Evolutionary conservation across 768 basidiomycete species (phyloP).

Genomic region (Dendrothele bispora): DNA sequence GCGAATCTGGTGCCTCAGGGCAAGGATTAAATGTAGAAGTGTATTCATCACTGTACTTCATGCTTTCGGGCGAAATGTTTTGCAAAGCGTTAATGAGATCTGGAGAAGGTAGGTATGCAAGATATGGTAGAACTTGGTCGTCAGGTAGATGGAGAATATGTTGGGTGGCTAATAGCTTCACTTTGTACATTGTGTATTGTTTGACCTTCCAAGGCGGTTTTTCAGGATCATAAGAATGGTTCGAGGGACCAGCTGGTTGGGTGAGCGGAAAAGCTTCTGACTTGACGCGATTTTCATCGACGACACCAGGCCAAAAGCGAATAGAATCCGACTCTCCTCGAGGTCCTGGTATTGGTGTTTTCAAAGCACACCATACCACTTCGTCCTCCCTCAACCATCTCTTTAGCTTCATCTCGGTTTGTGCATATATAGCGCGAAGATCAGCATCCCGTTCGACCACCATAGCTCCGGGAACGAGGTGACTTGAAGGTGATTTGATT

Average conservation of each 20-base stretch:
- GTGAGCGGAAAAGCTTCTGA: not conserved
- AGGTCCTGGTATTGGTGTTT: constrained; percentile 45
- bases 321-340: constrained; percentile 45
- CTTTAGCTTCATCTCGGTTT: constrained; percentile 42
- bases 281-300: constrained; percentile 41
- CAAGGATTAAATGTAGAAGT: constrained; percentile 56
- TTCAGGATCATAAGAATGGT: constrained; percentile 17
- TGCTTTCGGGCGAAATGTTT: constrained; percentile 38
- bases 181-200: constrained; percentile 64
- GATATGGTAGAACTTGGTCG: constrained; percentile 70
- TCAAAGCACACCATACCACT: constrained; percentile 67
- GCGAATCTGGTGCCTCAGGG: constrained; percentile 19
- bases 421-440: constrained; percentile 53
- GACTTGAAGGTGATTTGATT: constrained; percentile 25
- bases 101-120: constrained; percentile 57
- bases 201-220: constrained; percentile 54
- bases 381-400: constrained; percentile 71
- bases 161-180: constrained; percentile 64
- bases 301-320: constrained; percentile 71
- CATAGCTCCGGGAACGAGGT: constrained; percentile 40
- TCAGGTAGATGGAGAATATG: constrained; percentile 51
- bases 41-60: constrained; percentile 40
- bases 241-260: constrained; percentile 1
- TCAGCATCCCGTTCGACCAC: constrained; percentile 65
- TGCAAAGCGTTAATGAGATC: constrained; percentile 52